Evolutionary conservation across 2,329 filamentous ascomycete genomes (phyloP), one percentile per base, ranked within the genome.

Genomic region (Ophiostoma himal-ulmi): DNA sequence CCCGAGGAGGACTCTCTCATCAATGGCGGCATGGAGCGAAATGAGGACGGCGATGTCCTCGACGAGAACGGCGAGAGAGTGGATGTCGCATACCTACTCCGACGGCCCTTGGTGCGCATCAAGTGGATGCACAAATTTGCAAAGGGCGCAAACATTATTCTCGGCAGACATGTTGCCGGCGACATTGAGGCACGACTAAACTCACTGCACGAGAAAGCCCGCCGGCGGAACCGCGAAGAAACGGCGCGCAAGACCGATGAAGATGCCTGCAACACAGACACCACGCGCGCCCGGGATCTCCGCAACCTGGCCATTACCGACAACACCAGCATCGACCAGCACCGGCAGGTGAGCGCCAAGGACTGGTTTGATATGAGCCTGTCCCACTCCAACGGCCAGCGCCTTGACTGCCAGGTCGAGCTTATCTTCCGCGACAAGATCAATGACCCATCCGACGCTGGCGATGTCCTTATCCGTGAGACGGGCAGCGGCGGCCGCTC

Each of bases 401-500:
- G 93, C 72, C 85, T 99, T 64, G 92, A 93, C 75, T 97, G 95
- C 77, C 91, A 91, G 75, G 88, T 97, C 20, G 95, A 99, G 78
- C 78, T 99, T 39, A 85, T 98, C 17, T 86, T 94, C 74, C 88
- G 95, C 76, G 94, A 98, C 77, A 92, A 92, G 75, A 83, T 88
- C 34, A 83, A 85, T n/a, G 86, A 87, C 67, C 83, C 86, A 48
- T 86, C 86, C 3, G 86, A 90, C 73, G 82, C 86, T 67, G 93
- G 94, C 7, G 95, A 99, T 78, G 78, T 99, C n/a, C 85, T 99
- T 30, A 90, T 99, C 70, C 94, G 94, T 74, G 94, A 98, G 79
- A 88, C 93, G n/a, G 93, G 93, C 64, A 86, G 87, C 69, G 69
- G 52, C 14, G 88, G 90, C 17, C 87, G 88, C 69, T 82, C 83